Evolutionary conservation across 2,329 filamentous ascomycete genomes (phyloP).

Genomic region (Colletotrichum sp.): DNA sequence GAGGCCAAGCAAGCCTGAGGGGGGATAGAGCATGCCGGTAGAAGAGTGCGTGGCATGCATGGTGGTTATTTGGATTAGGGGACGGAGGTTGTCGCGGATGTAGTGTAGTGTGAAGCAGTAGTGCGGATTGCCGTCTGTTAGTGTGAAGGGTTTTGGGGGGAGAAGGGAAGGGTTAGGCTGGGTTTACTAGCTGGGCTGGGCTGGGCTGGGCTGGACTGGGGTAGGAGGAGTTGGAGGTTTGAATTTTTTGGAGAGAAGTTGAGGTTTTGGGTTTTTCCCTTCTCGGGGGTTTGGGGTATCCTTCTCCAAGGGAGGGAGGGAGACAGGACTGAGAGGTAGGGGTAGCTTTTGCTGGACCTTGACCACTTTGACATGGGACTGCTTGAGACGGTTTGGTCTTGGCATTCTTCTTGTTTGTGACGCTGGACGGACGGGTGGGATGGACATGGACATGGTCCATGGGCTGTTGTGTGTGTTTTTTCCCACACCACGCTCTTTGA

Average conservation of each 20-base stretch:
- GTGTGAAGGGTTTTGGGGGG: neutral
- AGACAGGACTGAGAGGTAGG: neutral
- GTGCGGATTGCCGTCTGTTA: neutral
- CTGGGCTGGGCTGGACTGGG: neutral
- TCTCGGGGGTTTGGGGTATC: neutral
- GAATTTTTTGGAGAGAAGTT: neutral
- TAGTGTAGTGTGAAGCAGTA: conserved; percentile 6
- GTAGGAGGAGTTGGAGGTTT: neutral
- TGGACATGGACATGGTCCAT: neutral
- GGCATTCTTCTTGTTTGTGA: neutral
- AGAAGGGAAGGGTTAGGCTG: neutral
- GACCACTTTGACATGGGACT: neutral
- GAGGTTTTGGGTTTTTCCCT: neutral
- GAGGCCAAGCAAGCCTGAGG: neutral
- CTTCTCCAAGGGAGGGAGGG: neutral
- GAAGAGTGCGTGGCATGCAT: neutral
- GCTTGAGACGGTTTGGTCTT: neutral
- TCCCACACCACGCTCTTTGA: neutral
- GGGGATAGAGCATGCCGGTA: neutral
- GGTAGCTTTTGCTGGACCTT: neutral
- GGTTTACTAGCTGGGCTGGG: neutral
- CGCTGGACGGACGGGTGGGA: neutral
- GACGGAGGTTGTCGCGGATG: conserved; percentile 7
- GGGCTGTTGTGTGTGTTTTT: neutral
- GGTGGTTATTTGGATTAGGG: neutral